These are phyloP conservation scores for Magnusiomyces ingens DNA, from an alignment of 1,139 yeast genomes.

Conservation along the genomic window DNA sequence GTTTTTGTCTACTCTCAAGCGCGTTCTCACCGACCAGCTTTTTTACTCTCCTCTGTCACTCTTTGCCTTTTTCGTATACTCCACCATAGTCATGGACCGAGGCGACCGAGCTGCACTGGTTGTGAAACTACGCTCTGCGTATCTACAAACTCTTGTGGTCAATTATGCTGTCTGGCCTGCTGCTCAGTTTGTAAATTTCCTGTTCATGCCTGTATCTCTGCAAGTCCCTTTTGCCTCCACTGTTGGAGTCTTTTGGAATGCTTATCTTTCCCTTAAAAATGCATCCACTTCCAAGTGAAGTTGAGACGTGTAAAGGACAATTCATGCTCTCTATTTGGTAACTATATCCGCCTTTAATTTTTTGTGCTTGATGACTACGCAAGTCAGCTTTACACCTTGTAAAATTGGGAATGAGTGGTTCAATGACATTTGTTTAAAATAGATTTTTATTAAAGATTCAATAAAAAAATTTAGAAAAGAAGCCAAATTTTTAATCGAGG, in stretches of 20 bases:
- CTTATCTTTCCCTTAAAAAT: slow-evolving; percentile 54
- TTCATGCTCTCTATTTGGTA: too few species aligned
- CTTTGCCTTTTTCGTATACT: slow-evolving; percentile 73
- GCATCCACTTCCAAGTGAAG: slow-evolving; percentile 3
- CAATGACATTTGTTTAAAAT: too few species aligned
- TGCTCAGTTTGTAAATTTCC: slow-evolving; percentile 83
- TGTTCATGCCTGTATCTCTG: slow-evolving; percentile 65
- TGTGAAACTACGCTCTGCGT: slow-evolving; percentile 55
- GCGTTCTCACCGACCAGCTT: slow-evolving; percentile 85
- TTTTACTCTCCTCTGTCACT: slow-evolving; percentile 83
- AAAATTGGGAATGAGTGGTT: too few species aligned
- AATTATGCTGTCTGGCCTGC: slow-evolving; percentile 93
- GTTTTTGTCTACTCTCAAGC: slow-evolving; percentile 71
- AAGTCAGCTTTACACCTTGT: too few species aligned
- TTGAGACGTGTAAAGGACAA: too few species aligned
- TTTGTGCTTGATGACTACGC: too few species aligned
- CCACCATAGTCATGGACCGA: slow-evolving; percentile 72
- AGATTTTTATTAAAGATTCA: too few species aligned
- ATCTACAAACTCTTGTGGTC: slow-evolving; percentile 67
- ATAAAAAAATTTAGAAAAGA: too few species aligned
- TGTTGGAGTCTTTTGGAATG: slow-evolving; percentile 88
- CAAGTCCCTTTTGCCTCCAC: slow-evolving; percentile 92
- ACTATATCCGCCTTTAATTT: too few species aligned
- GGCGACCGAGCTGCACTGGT: slow-evolving; percentile 62
- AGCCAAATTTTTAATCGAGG: too few species aligned